Base-by-base conservation (phyloP, 2,329 filamentous ascomycete genomes). In the Stachybotrys elegans region DNA sequence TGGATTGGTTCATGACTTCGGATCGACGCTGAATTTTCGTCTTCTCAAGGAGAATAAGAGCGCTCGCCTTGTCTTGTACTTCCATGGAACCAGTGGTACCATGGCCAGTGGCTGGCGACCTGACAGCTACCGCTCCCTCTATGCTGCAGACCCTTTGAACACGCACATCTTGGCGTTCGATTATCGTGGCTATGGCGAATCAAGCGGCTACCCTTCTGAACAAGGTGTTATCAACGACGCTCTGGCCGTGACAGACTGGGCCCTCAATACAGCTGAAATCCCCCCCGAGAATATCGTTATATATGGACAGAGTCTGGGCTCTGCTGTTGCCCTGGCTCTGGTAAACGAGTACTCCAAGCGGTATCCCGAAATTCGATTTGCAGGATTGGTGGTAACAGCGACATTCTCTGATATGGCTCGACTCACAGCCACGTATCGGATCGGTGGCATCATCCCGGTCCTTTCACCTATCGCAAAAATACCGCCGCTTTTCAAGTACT, bases 141-240 rank as follows among this genome's bases (percentile, higher is more conserved):
- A 66, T n/a, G 73, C 72, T 6, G 69, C 63, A 0, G 63, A 70
- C 2, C 71, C 77, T 0, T 54, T 63, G 17, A 76, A 73, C 31
- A 76, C 79, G 3, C 78, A 84, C 51, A 68, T 76, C 29, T 54
- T 84, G 8, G 69, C 75, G 2, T 72, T 84, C 43, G 80, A 84
- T 59, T 84, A 83, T 51, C 71, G 79, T 5, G 79, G 81, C 1
- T 84, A 78, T 50, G 80, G 81, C 2, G 44, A 54, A 6, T 78
- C 72, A 41, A 72, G 62, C 0, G 78, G 79, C 2, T 54, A 57
- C 5, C 79, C 79, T 0, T 78, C 76, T 0, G 79, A 84, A 56
- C 39, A 54, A 2, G 79, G 79, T 0, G 60, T 84, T 1, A 60
- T 79, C 12, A 57, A 57, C 2, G 79, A 84, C 53, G 79, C 76